Evolutionary conservation across 2,329 filamentous ascomycete species (phyloP), one percentile per base, ranked within the genome.

Genomic region (Ceratocystiopsis sp.): DNA sequence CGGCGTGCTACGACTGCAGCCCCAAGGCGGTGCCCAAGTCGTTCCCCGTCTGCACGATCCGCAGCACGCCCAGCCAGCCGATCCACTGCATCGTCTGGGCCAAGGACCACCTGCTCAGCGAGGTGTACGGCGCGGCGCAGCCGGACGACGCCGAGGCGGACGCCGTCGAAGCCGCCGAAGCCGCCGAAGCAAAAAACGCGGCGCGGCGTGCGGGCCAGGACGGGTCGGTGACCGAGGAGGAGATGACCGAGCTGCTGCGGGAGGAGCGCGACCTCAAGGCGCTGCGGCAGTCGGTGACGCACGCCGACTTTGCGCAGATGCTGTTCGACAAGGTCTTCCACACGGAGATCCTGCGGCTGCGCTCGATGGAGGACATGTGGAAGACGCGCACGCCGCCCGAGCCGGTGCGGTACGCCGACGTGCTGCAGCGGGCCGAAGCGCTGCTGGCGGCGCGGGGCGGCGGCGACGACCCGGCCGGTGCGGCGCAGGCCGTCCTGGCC

Each of bases 31-130:
- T 81, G 2, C 89, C 89, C 7, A 96, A 94, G 59, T 82, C 81
- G 1, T 96, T 93, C 55, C 87, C 91, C 2, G 87, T 96, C 37
- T 98, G 91, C 64, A 98, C 91, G 2, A 96, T 98, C 53, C 77
- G 91, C 58, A 95, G 85, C 59, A 98, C 87, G 0, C 91, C 91
- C 0, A 93, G 83, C 50, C 89, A 96, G 54, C 84, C 89, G 1
- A 96, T 98, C 37, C 91, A 98, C 62, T 96, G 91, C 64, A 98
- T 98, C 48, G 89, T 98, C 2, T 98, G 91, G 91, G 89, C 75
- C 17, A 98, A 96, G 64, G 94, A 86, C 58, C 98, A 96, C 59
- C 70, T 98, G 10, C 73, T 98, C 47, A 91, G 85, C 51, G 91
- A 98, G 59, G 78, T 98, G 9, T 98, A 95, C 53, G 91, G 91